phyloP scores from a whole-genome alignment of 2,329 filamentous ascomycete species.

The Lachnellula cervina region DNA sequence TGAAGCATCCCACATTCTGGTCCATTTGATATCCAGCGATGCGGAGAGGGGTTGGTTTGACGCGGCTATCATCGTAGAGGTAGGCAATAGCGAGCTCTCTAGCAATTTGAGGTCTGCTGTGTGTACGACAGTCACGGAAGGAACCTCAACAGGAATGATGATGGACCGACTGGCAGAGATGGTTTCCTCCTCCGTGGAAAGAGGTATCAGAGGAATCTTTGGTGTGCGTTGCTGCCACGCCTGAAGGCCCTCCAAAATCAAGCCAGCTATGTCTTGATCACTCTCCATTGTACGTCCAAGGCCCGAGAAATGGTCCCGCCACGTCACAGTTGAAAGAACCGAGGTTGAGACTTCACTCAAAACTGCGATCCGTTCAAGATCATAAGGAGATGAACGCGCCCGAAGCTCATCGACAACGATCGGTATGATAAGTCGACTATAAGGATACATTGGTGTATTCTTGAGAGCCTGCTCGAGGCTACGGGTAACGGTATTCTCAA shows the following conservation, averaged over 20 bases:
- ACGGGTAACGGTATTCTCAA: conserved; percentile 46
- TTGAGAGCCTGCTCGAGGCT: conserved; percentile 40
- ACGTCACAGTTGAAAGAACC: conserved; percentile 42
- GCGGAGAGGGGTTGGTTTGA: conserved; percentile 63
- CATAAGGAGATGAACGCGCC: conserved; percentile 41
- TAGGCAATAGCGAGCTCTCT: conserved; percentile 30
- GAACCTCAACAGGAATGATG: conserved; percentile 84
- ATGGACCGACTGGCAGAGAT: conserved; percentile 56
- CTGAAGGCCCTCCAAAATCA: conserved; percentile 23
- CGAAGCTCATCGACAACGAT: conserved; percentile 42
- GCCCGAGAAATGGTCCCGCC: conserved; percentile 46
- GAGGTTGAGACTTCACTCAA: conserved; percentile 47
- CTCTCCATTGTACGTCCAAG: conserved; percentile 36
- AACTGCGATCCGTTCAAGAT: conserved; percentile 54
- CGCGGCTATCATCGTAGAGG: conserved; percentile 40
- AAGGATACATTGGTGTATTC: conserved; percentile 40
- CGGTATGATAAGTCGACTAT: conserved; percentile 43
- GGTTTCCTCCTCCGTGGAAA: conserved; percentile 20
- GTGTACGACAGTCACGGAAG: conserved; percentile 75
- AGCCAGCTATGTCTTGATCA: conserved; percentile 24
- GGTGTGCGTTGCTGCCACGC: conserved; percentile 23
- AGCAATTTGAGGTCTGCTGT: conserved; percentile 64
- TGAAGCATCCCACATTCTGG: conserved; percentile 55
- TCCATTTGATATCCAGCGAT: conserved; percentile 58
- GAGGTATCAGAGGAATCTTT: conserved; percentile 20